Base-by-base conservation (phyloP, 2,329 filamentous ascomycete genomes). In the Coniochaeta sp. region DNA sequence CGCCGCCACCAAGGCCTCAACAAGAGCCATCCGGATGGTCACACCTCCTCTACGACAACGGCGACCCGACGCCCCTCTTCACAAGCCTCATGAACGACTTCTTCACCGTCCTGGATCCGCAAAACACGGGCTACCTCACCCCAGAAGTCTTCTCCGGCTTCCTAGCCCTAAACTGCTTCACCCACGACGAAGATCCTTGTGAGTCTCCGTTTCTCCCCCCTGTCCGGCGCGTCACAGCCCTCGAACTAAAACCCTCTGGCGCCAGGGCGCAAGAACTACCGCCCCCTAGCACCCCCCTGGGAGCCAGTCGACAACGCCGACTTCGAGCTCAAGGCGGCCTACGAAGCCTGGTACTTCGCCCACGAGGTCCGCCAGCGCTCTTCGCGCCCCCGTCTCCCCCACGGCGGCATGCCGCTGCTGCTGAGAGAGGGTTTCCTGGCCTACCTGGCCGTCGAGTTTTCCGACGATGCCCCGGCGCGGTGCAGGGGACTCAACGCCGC, bases 61-160 rank as follows among this genome's bases (percentile, higher is more conserved):
- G 38, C 38, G 38, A 40, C 38, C 38, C 38, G n/a, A 40, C 38
- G n/a, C 38, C 38, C 38, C 16, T 40, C 9, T 40, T 40, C 38
- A 40, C 38, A n/a, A 40, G 38, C 38, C 38, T 40, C 16, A 40
- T 62, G 59, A 64, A 60, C 33, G 60, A 57, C 57, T 60, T 64
- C 34, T 66, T 64, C 52, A 50, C 47, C 17, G 54, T 59, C 50
- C 59, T 66, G 3, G 64, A 66, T 58, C 59, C 64, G n/a, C 58
- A 61, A 19, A 34, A 59, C 28, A 61, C 61, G 7, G 62, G 63
- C 9, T 60, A 57, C 57, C 63, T 67, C 40, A 60, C 52, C 4
- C 66, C 63, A 17, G 63, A 66, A 44, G 38, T 61, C 19, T 24
- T 65, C 14, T 67, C 64, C 34, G 31, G 44, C n/a, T 67, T 65